Percentiles rank a stretch among this genome's conserved stretches.
These are phyloP conservation scores for Chamaecrista fasciculata DNA, from an alignment of 306 rosid species.

Conservation along the genomic window DNA sequence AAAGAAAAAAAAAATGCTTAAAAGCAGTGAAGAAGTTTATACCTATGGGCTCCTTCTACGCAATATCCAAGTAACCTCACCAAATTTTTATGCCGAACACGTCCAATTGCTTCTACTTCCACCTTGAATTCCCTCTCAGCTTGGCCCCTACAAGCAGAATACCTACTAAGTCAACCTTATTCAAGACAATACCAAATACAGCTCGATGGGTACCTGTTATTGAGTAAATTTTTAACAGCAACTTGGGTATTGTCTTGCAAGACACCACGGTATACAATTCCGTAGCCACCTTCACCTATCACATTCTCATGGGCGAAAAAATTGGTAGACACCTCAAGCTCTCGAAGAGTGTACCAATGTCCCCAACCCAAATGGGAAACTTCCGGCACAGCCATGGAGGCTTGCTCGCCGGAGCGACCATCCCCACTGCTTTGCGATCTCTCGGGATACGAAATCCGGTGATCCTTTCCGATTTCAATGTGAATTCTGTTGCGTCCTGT, in stretches of 20 bases:
- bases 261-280: constrained; percentile 70
- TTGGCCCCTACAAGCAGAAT: constrained; percentile 53
- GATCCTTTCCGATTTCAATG: constrained; percentile 4
- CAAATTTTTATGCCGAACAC: constrained; percentile 81
- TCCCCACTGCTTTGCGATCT: constrained; percentile 38
- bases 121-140: constrained; percentile 81
- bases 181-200: background rate
- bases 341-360: constrained; percentile 83
- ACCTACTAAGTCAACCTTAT: background rate
- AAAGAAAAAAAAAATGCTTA: background rate
- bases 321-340: constrained; percentile 76
- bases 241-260: constrained; percentile 72
- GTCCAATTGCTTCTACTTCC: constrained; percentile 92
- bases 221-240: constrained; percentile 84
- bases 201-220: constrained; percentile 43
- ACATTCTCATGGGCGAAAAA: constrained; percentile 67
- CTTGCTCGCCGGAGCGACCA: constrained; percentile 37
- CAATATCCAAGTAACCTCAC: constrained; percentile 86
- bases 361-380: constrained; percentile 92
- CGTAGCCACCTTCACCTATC: constrained; percentile 86
- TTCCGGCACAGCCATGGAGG: constrained; percentile 46
- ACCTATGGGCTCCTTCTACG: constrained; percentile 72
- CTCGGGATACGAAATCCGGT: background rate
- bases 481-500: background rate
- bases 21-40: background rate